A percentile compares a stretch with the other conserved stretches of the same genome.
Conservation (phyloP, 2,329 filamentous ascomycete genomes). For the Emericellopsis cladophorae region DNA sequence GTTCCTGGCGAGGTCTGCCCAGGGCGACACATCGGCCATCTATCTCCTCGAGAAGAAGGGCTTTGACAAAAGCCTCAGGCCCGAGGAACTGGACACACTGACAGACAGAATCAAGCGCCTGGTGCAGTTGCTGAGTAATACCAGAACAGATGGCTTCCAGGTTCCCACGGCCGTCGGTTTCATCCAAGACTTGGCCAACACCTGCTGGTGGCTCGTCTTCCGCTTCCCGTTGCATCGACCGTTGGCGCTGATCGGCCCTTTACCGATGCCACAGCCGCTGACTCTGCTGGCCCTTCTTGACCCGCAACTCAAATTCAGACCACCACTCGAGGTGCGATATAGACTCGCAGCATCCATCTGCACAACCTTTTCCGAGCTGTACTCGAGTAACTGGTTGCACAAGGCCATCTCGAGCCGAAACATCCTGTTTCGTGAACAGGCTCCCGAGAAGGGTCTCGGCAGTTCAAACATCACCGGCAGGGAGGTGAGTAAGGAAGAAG, state of each 20-base stretch:
- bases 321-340: background rate
- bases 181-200: background rate
- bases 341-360: background rate
- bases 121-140: background rate
- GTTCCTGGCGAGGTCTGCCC: background rate
- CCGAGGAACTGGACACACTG: background rate
- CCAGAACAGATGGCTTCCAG: background rate
- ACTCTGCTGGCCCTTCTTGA: background rate
- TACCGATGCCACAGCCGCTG: background rate
- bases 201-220: background rate
- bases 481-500: background rate
- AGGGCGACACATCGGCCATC: background rate
- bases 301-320: background rate
- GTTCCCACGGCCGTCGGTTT: background rate
- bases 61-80: background rate
- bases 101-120: background rate
- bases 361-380: background rate
- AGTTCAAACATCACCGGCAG: background rate
- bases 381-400: background rate
- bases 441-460: background rate
- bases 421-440: conserved; percentile 1
- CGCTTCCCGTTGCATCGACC: background rate
- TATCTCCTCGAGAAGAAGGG: background rate
- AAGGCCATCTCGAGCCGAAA: background rate
- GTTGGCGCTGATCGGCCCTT: background rate